Conservation (phyloP, 2,329 filamentous ascomycete genomes). For the Incumbomyces lentus region DNA sequence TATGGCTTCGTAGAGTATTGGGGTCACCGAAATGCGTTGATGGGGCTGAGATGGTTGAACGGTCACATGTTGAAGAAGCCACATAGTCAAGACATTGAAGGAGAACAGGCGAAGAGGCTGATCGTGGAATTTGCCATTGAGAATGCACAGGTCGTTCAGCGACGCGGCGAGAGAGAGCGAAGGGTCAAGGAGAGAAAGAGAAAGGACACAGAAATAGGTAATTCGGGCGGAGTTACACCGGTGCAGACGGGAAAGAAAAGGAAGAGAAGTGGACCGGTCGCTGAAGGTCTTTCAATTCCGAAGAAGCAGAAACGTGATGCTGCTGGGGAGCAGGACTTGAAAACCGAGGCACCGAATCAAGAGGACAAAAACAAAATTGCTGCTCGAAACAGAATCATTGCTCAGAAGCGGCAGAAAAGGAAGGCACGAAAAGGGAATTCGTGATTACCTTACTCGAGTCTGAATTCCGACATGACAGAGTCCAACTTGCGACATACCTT, state of each 20-base stretch:
- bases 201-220: slow-evolving; percentile 18
- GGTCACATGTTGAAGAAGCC: slow-evolving; percentile 50
- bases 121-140: slow-evolving; percentile 98
- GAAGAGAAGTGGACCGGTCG: slow-evolving; percentile 13
- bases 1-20: slow-evolving; percentile 98
- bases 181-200: slow-evolving; percentile 24
- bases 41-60: slow-evolving; percentile 90
- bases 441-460: too few species aligned
- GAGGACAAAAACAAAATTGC: slow-evolving; percentile 45
- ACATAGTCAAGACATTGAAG: slow-evolving; percentile 23
- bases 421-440: slow-evolving; percentile 43
- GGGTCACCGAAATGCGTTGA: slow-evolving; percentile 84
- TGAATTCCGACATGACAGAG: too few species aligned
- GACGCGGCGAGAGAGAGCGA: slow-evolving; percentile 56
- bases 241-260: slow-evolving; percentile 28
- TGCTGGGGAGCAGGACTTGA: slow-evolving; percentile 10
- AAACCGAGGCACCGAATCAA: slow-evolving; percentile 10
- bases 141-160: slow-evolving; percentile 87
- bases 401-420: slow-evolving; percentile 69
- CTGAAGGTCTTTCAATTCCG: slow-evolving; percentile 11
- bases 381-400: slow-evolving; percentile 67
- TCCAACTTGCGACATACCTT: too few species aligned
- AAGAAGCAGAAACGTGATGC: slow-evolving; percentile 6
- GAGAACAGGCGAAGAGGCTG: slow-evolving; percentile 73
- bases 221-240: slow-evolving; percentile 7